Evolutionary conservation across 2,329 filamentous ascomycete species (phyloP).

Genomic region (Fusarium armeniacum): DNA sequence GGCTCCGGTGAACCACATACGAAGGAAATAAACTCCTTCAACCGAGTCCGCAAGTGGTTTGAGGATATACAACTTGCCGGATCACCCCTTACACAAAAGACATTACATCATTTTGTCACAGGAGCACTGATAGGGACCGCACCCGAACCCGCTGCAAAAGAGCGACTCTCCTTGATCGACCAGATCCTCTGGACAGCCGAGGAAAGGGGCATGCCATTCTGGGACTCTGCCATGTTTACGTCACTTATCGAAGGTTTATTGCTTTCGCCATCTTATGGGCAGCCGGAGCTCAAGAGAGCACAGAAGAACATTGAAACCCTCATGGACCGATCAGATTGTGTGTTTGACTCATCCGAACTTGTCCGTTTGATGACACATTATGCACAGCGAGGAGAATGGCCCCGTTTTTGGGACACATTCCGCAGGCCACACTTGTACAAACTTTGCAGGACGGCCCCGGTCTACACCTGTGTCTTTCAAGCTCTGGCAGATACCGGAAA

Average conservation of each 20-base stretch:
- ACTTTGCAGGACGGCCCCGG: constrained; percentile 61
- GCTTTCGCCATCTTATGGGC: constrained; percentile 50
- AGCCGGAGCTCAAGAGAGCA: constrained; percentile 55
- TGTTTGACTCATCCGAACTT: constrained; percentile 58
- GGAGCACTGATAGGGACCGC: constrained; percentile 54
- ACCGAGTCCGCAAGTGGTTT: constrained; percentile 50
- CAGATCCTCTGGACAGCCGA: constrained; percentile 61
- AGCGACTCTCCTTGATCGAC: constrained; percentile 58
- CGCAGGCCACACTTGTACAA: constrained; percentile 66
- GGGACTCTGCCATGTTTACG: constrained; percentile 64
- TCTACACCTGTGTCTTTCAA: constrained; percentile 70
- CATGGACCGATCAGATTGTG: constrained; percentile 55
- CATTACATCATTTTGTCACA: constrained; percentile 57
- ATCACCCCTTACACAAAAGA: constrained; percentile 53
- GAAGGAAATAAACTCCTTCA: constrained; percentile 27
- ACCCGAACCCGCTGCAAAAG: constrained; percentile 42
- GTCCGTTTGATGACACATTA: constrained; percentile 62
- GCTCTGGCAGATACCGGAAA: constrained; percentile 62
- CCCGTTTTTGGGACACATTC: constrained; percentile 73
- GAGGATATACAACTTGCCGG: constrained; percentile 58
- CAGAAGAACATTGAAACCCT: constrained; percentile 63
- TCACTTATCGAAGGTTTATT: constrained; percentile 60
- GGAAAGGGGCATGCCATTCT: constrained; percentile 60
- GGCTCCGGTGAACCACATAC: background rate
- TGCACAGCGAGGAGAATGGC: constrained; percentile 64